A percentile compares a stretch with the other conserved stretches of the same genome.
phyloP scores from a whole-genome alignment of 257 asterid genomes.

The Solanum verrucosum region DNA sequence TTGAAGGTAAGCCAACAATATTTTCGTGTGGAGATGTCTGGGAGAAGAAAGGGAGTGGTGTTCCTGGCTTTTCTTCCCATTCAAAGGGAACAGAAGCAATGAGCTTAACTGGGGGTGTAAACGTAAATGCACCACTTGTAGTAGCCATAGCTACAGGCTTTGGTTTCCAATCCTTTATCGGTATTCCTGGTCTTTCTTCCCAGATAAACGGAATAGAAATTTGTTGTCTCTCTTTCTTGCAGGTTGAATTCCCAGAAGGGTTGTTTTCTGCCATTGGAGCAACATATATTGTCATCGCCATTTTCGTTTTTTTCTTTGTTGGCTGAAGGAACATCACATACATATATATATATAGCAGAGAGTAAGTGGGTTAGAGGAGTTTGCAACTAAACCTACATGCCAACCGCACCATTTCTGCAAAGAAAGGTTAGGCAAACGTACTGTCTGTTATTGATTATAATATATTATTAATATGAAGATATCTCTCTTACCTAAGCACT shows the following conservation, averaged over 20 bases:
- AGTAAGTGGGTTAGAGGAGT: constrained; percentile 48
- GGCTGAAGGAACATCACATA: not conserved
- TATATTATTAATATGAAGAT: not conserved
- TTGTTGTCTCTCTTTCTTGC: constrained; percentile 44
- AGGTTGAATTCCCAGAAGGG: constrained; percentile 21
- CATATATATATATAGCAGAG: not conserved
- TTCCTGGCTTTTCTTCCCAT: constrained; percentile 93
- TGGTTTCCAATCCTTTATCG: constrained; percentile 78
- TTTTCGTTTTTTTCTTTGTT: not conserved
- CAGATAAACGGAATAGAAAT: constrained; percentile 79
- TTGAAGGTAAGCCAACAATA: constrained; percentile 10
- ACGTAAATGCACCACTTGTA: not conserved
- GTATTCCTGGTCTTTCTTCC: constrained; percentile 78
- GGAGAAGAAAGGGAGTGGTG: constrained; percentile 39
- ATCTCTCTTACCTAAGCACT: not conserved
- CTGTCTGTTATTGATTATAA: not conserved
- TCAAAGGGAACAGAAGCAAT: constrained; percentile 70
- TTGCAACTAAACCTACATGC: constrained; percentile 41
- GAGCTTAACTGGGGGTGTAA: constrained; percentile 36
- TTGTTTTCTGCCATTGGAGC: constrained; percentile 40
- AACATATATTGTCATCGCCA: constrained; percentile 7
- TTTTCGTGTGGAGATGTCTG: constrained; percentile 1
- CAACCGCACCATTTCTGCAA: constrained; percentile 34
- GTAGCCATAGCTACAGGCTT: not conserved
- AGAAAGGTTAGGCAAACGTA: constrained; percentile 54